A percentile compares a stretch with the other conserved stretches of the same genome.
phyloP scores from a whole-genome alignment of 768 basidiomycete species.

The Trametes cubensis region DNA sequence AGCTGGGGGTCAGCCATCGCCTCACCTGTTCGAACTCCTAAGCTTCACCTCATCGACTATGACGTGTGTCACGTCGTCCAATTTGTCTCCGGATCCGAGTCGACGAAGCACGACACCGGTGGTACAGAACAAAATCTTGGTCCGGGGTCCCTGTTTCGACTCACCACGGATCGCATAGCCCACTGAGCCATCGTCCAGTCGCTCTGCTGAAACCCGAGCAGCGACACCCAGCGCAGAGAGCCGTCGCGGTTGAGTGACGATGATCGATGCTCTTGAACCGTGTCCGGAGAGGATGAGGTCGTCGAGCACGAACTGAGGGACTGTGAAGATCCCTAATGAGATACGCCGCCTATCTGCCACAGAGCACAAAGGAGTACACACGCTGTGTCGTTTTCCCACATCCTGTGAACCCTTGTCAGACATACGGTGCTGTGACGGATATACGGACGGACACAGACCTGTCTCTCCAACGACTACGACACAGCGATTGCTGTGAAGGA shows the following conservation, averaged over 20 bases:
- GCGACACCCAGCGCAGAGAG: constrained; percentile 90
- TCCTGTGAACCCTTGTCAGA: constrained; percentile 42
- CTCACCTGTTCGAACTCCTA: neutral
- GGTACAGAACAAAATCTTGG: constrained; percentile 87
- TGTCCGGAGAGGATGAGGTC: constrained; percentile 63
- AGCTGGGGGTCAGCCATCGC: neutral
- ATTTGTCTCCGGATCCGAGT: constrained; percentile 69
- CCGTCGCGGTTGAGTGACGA: constrained; percentile 89
- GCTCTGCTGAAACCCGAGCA: constrained; percentile 81
- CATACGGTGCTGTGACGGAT: neutral
- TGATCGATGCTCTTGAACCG: constrained; percentile 71
- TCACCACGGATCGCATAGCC: constrained; percentile 93
- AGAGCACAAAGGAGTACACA: constrained; percentile 35
- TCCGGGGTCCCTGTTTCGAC: constrained; percentile 62
- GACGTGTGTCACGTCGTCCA: constrained; percentile 77
- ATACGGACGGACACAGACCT: constrained; percentile 45
- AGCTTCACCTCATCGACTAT: constrained; percentile 82
- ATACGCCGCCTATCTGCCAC: neutral
- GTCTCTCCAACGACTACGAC: constrained; percentile 91
- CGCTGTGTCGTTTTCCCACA: constrained; percentile 92
- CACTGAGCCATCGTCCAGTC: constrained; percentile 73
- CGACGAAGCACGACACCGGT: constrained; percentile 90
- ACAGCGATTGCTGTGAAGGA: constrained; percentile 61
- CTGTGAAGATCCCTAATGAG: constrained; percentile 36
- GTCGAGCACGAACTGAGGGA: constrained; percentile 91